These are phyloP conservation scores for Salix dunnii DNA, from an alignment of 345 rosid species.

Conservation along the genomic window DNA sequence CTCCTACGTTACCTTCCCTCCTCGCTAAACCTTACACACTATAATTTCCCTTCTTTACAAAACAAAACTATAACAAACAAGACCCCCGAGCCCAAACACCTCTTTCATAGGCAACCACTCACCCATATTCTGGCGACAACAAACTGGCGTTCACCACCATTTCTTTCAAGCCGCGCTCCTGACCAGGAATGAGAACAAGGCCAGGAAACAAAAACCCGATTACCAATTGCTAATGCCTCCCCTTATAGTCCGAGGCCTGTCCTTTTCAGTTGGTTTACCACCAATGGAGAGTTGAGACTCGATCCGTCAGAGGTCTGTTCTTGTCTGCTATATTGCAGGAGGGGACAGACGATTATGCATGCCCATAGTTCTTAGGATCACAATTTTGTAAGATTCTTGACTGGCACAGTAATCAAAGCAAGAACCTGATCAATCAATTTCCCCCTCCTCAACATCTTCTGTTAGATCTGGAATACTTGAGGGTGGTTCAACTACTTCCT, in stretches of 20 bases:
- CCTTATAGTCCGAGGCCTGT: neutral
- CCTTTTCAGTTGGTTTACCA: neutral
- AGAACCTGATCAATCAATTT: slow-evolving; percentile 48
- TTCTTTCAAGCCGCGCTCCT: neutral
- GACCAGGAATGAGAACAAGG: neutral
- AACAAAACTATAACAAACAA: neutral
- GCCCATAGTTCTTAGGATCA: neutral
- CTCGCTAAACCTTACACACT: slow-evolving; percentile 1
- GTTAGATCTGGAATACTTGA: slow-evolving; percentile 22
- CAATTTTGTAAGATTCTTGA: neutral
- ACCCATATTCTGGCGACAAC: neutral
- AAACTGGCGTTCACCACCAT: neutral
- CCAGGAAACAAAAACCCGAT: neutral
- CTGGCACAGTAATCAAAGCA: neutral
- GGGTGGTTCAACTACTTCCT: slow-evolving; percentile 55
- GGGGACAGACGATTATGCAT: neutral
- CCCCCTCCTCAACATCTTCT: slow-evolving; percentile 80
- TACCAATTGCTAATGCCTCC: neutral
- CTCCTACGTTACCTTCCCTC: neutral
- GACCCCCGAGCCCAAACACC: neutral
- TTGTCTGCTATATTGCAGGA: neutral
- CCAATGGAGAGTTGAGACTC: neutral
- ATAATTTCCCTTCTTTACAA: neutral
- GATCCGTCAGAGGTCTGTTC: neutral
- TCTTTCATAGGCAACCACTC: neutral